Evolutionary conservation across 768 basidiomycete species (phyloP).

Genomic region (Boletus fagicola): DNA sequence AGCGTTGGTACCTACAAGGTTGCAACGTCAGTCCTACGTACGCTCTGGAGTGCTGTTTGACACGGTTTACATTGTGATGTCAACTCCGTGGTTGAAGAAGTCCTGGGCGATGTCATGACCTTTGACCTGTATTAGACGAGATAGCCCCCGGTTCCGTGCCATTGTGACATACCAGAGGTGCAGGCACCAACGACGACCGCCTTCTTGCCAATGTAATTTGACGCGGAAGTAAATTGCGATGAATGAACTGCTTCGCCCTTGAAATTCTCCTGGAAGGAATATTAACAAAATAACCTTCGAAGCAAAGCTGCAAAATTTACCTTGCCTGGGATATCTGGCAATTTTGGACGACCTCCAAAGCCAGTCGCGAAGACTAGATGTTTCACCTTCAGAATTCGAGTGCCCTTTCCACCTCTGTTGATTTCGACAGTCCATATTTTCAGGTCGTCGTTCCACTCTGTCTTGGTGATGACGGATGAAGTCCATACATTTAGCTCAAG

Average conservation of each 20-base stretch:
- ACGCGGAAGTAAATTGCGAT: slow-evolving; percentile 44
- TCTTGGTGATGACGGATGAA: slow-evolving; percentile 41
- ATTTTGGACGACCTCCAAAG: slow-evolving; percentile 42
- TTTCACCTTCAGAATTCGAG: slow-evolving; percentile 39
- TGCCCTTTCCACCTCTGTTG: slow-evolving; percentile 31
- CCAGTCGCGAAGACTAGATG: slow-evolving; percentile 62
- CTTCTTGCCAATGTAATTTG: slow-evolving; percentile 57
- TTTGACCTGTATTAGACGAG: slow-evolving; percentile 13
- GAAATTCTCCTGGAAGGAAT: slow-evolving; percentile 41
- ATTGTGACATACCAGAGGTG: slow-evolving; percentile 47
- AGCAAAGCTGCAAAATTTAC: slow-evolving; percentile 20
- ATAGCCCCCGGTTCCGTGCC: neutral
- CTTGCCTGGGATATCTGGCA: slow-evolving; percentile 46
- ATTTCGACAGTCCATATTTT: slow-evolving; percentile 48
- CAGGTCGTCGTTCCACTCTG: slow-evolving; percentile 37
- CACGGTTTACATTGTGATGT: slow-evolving; percentile 27
- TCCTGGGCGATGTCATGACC: slow-evolving; percentile 41
- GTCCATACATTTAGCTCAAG: slow-evolving; percentile 68
- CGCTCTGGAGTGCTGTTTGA: neutral
- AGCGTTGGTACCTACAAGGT: slow-evolving; percentile 23
- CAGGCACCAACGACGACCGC: slow-evolving; percentile 69
- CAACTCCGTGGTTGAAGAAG: slow-evolving; percentile 29
- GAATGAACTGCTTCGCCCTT: slow-evolving; percentile 57
- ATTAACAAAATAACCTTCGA: neutral
- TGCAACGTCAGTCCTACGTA: neutral